Base-by-base conservation (phyloP, 148 eudicot genomes). In the Pouteria glomerata region DNA sequence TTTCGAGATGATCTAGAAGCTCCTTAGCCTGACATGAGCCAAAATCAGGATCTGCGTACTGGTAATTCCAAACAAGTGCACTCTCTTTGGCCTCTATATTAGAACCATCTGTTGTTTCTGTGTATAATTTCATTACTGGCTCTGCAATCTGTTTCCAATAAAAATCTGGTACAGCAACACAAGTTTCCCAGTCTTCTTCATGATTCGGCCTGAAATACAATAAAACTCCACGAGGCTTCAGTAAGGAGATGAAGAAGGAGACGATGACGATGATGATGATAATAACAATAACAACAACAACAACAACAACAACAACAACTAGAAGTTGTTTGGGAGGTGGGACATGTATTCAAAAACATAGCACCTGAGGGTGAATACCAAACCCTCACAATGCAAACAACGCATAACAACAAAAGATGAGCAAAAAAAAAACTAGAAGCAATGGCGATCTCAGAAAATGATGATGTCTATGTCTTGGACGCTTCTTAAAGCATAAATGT, bases 21-120 rank as follows among this genome's bases (percentile, higher is more conserved):
- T 90, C 96, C 79, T 87, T 90, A 26, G 96, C 88, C 63, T 90
- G 96, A 48, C 89, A 81, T 7, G 89, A 84, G 6, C 91, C 95
- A 55, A 89, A 89, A 76, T 85, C 95, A 10, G 84, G 91, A 73
- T 90, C 91, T 1, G 96, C 91, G 75, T 82, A 66, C 59, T 82
- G 81, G 71, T 90, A 84, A 41, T 87, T 77, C 96, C 96, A 90
- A 6, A 82, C 91, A 52, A 90, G 81, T n/a, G 91, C 81, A 62
- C 84, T 90, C 74, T 90, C 90, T 73, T 84, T 90, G 21, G 78
- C 24, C 76, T 90, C 91, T 50, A 90, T 87, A 74, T 57, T 77
- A 44, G 96, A 90, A 59, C 96, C 96, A 77, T 90, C 96, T 1
- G 91, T 90, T 58, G 96, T 79, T 78, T 90, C 96, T 0, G 88